A percentile compares a stretch with the other conserved stretches of the same genome.
Evolutionary conservation across 1,284 basidiomycete genomes (phyloP).

Genomic region (Dichomitus squalens): DNA sequence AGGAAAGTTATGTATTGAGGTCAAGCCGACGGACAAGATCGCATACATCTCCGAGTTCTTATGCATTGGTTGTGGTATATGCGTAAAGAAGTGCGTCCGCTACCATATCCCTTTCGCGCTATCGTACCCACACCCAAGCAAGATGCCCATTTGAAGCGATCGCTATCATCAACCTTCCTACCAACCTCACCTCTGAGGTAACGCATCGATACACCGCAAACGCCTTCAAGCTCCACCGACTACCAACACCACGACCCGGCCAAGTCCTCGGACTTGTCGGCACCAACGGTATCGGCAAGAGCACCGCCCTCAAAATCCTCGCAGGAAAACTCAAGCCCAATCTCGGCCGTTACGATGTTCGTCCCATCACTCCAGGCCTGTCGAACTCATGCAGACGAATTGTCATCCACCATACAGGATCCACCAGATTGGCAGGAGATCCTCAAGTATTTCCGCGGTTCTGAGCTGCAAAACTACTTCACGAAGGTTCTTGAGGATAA

Average conservation of each 20-base stretch:
- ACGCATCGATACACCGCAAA: constrained; percentile 98
- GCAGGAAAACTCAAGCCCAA: constrained; percentile 96
- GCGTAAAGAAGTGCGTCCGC: constrained; percentile 88
- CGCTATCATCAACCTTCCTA: constrained; percentile 95
- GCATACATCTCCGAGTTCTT: constrained; percentile 97
- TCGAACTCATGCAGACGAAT: neutral
- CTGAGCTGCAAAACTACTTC: constrained; percentile 97
- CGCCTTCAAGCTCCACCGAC: constrained; percentile 95
- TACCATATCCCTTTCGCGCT: neutral
- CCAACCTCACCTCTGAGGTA: constrained; percentile 91
- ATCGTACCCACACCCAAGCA: constrained; percentile 3
- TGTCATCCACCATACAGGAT: constrained; percentile 52
- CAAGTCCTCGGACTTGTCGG: constrained; percentile 96
- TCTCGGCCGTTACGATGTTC: constrained; percentile 85
- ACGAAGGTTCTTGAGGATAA: constrained; percentile 99
- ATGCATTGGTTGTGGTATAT: constrained; percentile 98
- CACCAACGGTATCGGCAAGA: constrained; percentile 98
- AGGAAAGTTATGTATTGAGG: constrained; percentile 98
- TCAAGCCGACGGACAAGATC: constrained; percentile 92
- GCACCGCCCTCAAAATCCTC: constrained; percentile 92
- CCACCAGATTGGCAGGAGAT: constrained; percentile 99
- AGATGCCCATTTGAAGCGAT: constrained; percentile 99
- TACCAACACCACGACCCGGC: constrained; percentile 93
- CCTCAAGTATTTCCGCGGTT: constrained; percentile 95
- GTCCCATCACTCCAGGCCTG: constrained; percentile 30